Evolutionary conservation across 768 basidiomycete genomes (phyloP).

Genomic region (Boletus insuetus): DNA sequence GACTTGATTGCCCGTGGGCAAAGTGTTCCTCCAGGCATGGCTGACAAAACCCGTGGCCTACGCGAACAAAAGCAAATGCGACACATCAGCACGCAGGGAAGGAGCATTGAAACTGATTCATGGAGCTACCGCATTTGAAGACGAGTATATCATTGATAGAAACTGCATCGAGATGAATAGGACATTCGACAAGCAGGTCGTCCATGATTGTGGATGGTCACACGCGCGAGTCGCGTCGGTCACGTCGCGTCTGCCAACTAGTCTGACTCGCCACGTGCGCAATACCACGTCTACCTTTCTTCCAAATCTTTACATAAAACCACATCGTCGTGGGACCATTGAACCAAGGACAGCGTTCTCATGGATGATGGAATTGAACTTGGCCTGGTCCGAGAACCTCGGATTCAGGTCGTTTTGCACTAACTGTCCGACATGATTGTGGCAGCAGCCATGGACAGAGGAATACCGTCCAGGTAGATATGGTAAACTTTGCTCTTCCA

Average conservation of each 20-base stretch:
- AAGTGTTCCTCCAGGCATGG: conserved; percentile 27
- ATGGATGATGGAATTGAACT: no score
- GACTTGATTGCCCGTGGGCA: conserved; percentile 5
- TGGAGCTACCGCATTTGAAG: conserved; percentile 30
- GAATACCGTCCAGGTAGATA: no score
- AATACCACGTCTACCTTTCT: no score
- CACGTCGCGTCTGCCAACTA: no score
- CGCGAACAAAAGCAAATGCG: conserved; percentile 8
- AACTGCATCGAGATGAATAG: conserved; percentile 31
- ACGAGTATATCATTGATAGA: conserved; percentile 26
- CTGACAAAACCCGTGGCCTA: conserved; percentile 34
- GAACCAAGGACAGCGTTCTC: not conserved
- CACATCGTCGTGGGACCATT: not conserved
- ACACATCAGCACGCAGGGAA: conserved; percentile 9
- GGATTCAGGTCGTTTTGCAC: no score
- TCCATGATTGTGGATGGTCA: conserved; percentile 9
- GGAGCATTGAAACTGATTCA: not conserved
- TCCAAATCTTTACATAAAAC: no score
- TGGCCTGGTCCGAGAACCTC: no score
- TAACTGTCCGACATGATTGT: no score
- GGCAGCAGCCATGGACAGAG: no score
- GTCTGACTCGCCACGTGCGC: no score
- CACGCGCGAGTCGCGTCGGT: not conserved
- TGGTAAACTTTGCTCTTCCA: no score
- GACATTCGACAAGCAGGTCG: conserved; percentile 29